phyloP scores from a whole-genome alignment of 345 rosid genomes.

The Citrus medica region DNA sequence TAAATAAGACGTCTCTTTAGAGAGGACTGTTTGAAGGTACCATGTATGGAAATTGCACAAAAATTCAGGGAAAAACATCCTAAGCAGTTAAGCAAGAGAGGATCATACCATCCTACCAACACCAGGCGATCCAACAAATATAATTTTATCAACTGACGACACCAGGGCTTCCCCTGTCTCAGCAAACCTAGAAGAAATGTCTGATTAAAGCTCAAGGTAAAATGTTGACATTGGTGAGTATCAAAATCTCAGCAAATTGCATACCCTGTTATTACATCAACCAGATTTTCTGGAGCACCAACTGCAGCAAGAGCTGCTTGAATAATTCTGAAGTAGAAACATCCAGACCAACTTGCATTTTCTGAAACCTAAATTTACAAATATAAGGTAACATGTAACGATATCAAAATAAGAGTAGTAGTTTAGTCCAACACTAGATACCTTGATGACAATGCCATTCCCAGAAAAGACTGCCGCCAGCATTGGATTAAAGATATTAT shows the following conservation, averaged over 20 bases:
- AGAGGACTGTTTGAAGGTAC: not conserved
- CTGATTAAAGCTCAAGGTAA: conserved; percentile 8
- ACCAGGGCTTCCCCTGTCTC: conserved; percentile 98
- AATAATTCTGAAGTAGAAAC: conserved; percentile 87
- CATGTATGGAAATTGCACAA: not conserved
- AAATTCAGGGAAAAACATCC: not conserved
- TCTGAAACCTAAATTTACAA: conserved; percentile 68
- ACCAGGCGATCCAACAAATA: conserved; percentile 95
- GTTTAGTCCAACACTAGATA: conserved; percentile 14
- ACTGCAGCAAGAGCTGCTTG: conserved; percentile 98
- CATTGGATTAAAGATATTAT: conserved; percentile 96
- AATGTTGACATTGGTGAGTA: not conserved
- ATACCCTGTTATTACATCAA: conserved; percentile 92
- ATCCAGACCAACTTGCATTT: conserved; percentile 95
- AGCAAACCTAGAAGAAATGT: conserved; percentile 53
- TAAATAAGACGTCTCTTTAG: not conserved
- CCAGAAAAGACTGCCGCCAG: conserved; percentile 97
- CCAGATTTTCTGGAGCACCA: conserved; percentile 95
- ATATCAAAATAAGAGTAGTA: not conserved
- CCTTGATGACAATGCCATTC: conserved; percentile 92
- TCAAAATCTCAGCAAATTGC: conserved; percentile 16
- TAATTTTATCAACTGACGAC: conserved; percentile 86
- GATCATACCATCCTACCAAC: conserved; percentile 89
- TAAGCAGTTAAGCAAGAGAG: conserved; percentile 5
- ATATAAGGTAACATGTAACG: conserved; percentile 16